A percentile compares a stretch with the other conserved stretches of the same genome.
Conservation (phyloP, 2,329 filamentous ascomycete species). For the Neonectria sp. region DNA sequence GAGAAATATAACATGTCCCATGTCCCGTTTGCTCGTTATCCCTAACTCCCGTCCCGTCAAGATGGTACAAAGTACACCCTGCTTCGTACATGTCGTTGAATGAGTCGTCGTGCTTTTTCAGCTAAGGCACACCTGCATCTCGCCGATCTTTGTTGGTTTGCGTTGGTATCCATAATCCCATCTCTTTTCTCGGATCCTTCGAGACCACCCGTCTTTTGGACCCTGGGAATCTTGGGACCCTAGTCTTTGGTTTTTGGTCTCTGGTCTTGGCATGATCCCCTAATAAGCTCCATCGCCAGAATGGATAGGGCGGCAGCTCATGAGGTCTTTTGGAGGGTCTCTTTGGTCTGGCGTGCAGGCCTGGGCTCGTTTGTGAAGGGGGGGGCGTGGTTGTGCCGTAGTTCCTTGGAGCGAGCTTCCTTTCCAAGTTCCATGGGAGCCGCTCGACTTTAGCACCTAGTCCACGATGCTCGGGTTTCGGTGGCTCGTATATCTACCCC, state of each 20-base stretch:
- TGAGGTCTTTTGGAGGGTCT: background rate
- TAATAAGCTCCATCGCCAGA: slow-evolving; percentile 3
- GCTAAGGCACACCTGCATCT: slow-evolving; percentile 1
- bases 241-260: slow-evolving; percentile 1
- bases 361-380: background rate
- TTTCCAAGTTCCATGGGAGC: background rate
- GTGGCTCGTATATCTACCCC: slow-evolving; percentile 13
- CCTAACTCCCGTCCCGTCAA: background rate
- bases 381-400: background rate
- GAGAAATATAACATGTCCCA: background rate
- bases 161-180: background rate
- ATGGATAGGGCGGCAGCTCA: background rate
- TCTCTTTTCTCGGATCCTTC: background rate
- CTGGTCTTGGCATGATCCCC: slow-evolving; percentile 6
- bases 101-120: background rate
- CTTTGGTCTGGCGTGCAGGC: background rate
- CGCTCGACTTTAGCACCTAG: slow-evolving; percentile 11
- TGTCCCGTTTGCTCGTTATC: background rate
- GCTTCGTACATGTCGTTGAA: background rate
- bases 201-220: background rate
- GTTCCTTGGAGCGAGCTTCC: background rate
- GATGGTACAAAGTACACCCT: background rate
- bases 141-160: background rate
- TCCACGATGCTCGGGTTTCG: background rate
- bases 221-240: background rate